These are phyloP conservation scores for bread wheat (Triticum aestivum) DNA, from an alignment of 176 grass and related monocot species.

Conservation along the genomic window IWGSC_CS_RefSeq_v2.1 NC_057807.1:612436004-612436503, in stretches of 20 bases:
- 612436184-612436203: too few relatives aligned
- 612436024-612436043: constrained; percentile 33
- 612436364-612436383: constrained; percentile 55
- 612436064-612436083: neutral
- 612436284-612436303: constrained; percentile 72
- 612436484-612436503: too few relatives aligned
- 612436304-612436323: constrained; percentile 69
- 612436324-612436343: constrained; percentile 85
- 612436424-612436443: constrained; percentile 5
- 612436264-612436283: constrained; percentile 56
- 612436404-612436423: constrained; percentile 21
- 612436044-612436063: constrained; percentile 21
- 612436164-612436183: neutral
- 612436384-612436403: constrained; percentile 72
- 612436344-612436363: constrained; percentile 57
- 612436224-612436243: neutral
- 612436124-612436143: too few relatives aligned
- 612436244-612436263: neutral
- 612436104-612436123: too few relatives aligned
- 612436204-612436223: too few relatives aligned
- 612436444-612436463: neutral
- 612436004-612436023: neutral
- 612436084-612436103: neutral
- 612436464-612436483: too few relatives aligned
- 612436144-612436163: neutral